These are phyloP conservation scores for Houttuynia cordata DNA, from an alignment of 164 flowering plant species.

Conservation along the genomic window DNA sequence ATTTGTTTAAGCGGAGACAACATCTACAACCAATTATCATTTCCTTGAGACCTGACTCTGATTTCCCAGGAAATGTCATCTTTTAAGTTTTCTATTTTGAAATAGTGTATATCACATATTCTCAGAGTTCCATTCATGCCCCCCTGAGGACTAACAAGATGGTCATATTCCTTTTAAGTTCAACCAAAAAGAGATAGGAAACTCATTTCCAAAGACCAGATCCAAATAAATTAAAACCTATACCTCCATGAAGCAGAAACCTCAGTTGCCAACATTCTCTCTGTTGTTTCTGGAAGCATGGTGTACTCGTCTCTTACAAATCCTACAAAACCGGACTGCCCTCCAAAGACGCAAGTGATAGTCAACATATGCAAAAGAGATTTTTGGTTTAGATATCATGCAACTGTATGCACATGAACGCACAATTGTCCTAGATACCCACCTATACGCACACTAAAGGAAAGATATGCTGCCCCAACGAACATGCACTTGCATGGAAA, in stretches of 20 bases:
- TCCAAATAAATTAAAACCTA: background rate
- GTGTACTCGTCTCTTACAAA: constrained; percentile 81
- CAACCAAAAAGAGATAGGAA: no score
- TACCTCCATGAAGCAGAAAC: constrained; percentile 91
- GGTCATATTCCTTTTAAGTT: background rate
- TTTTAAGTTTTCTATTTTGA: background rate
- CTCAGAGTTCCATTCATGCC: background rate
- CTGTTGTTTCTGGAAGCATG: constrained; percentile 74
- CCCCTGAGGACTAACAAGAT: background rate
- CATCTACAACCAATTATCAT: no score
- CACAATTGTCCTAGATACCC: no score
- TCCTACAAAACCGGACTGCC: constrained; percentile 96
- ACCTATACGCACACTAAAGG: no score
- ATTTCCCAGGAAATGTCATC: background rate
- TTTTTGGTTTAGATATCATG: background rate
- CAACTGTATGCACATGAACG: background rate
- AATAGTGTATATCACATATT: background rate
- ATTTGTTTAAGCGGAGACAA: no score
- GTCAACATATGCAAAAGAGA: background rate
- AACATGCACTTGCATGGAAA: no score
- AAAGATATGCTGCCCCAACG: no score
- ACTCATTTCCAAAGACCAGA: no score
- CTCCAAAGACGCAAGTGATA: background rate
- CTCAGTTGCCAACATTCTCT: constrained; percentile 91
- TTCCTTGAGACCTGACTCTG: background rate